Percentiles rank a stretch among this genome's conserved stretches.
Evolutionary conservation across 768 basidiomycete genomes (phyloP).

Genomic region (Cystoderma amianthinum): DNA sequence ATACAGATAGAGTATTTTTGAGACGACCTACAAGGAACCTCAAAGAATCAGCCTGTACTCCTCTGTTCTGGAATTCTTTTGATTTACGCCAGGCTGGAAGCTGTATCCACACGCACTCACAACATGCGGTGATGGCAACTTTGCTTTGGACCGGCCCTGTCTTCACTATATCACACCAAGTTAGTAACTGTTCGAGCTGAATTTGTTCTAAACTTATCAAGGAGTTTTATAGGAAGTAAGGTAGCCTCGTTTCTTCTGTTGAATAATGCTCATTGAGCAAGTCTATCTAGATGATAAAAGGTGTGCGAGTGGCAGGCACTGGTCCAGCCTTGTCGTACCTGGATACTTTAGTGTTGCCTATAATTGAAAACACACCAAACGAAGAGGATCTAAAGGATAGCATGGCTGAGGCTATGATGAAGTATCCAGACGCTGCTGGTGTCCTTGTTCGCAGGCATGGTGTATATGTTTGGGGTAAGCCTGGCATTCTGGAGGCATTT

Average conservation of each 20-base stretch:
- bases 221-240: conserved; percentile 32
- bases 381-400: conserved; percentile 87
- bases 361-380: conserved; percentile 87
- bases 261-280: not conserved
- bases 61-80: conserved; percentile 91
- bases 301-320: conserved; percentile 71
- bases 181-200: conserved; percentile 15
- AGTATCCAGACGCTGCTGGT: conserved; percentile 73
- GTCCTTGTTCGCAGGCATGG: conserved; percentile 76
- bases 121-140: conserved; percentile 86
- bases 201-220: conserved; percentile 4
- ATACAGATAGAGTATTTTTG: conserved; percentile 70
- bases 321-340: conserved; percentile 75
- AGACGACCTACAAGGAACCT: conserved; percentile 64
- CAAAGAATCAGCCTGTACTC: conserved; percentile 86
- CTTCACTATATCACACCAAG: conserved; percentile 83
- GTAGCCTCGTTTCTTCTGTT: not conserved
- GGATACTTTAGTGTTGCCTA: conserved; percentile 79
- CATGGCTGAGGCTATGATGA: conserved; percentile 80
- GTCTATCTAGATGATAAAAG: conserved; percentile 77
- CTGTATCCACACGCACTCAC: conserved; percentile 89
- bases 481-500: too few species aligned
- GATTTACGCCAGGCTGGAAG: conserved; percentile 72
- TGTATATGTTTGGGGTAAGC: conserved; percentile 77
- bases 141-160: conserved; percentile 64